A percentile compares a stretch with the other conserved stretches of the same genome.
These are phyloP conservation scores for Xylaria sp. DNA, from an alignment of 2,329 filamentous ascomycete species.

Conservation along the genomic window DNA sequence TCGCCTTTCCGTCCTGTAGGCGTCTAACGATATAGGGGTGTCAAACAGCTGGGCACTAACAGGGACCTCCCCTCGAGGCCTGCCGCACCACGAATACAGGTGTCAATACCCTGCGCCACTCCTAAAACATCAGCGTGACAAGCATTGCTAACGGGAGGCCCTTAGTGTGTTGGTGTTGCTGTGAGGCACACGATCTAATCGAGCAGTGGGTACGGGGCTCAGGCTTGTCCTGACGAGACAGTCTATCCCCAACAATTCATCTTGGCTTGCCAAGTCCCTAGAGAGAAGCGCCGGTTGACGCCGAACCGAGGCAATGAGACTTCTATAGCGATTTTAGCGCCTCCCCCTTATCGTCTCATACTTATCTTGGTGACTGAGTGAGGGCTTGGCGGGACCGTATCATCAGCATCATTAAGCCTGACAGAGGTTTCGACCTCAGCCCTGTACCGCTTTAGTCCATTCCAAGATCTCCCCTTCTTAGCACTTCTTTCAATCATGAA, in stretches of 20 bases:
- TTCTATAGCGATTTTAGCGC: constrained; percentile 51
- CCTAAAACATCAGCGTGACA: constrained; percentile 61
- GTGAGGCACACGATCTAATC: constrained; percentile 57
- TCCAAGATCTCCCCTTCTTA: constrained; percentile 58
- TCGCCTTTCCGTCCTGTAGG: constrained; percentile 54
- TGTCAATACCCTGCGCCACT: constrained; percentile 63
- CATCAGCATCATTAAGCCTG: constrained; percentile 45
- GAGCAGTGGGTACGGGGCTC: constrained; percentile 53
- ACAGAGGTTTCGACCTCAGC: constrained; percentile 44
- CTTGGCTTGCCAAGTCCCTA: constrained; percentile 54
- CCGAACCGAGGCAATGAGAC: constrained; percentile 56
- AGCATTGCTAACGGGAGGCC: constrained; percentile 62
- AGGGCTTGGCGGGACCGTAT: constrained; percentile 2
- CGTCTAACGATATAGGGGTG: constrained; percentile 47
- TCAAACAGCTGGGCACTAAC: constrained; percentile 44
- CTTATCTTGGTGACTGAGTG: not conserved
- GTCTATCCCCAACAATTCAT: constrained; percentile 59
- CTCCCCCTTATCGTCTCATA: constrained; percentile 21
- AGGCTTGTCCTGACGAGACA: constrained; percentile 54
- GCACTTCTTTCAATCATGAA: constrained; percentile 63
- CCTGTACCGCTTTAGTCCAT: constrained; percentile 41
- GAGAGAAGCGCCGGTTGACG: constrained; percentile 53
- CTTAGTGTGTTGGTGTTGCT: too few species aligned
- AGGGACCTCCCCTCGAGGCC: constrained; percentile 58
- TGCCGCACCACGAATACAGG: constrained; percentile 55